Evolutionary conservation across 2,329 filamentous ascomycete genomes (phyloP).

Genomic region (Arthrobotrys iridis): DNA sequence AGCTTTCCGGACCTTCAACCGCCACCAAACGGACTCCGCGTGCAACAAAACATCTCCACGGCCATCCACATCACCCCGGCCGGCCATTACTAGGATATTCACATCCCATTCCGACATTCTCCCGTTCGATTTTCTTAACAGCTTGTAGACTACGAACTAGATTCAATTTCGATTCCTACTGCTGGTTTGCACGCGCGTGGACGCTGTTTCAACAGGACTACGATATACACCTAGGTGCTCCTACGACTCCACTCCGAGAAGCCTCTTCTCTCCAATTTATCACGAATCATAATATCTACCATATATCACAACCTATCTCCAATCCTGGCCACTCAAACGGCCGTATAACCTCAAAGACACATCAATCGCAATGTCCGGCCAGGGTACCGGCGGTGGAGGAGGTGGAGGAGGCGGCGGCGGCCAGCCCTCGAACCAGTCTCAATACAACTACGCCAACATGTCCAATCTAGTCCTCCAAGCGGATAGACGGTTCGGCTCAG

Average conservation of each 20-base stretch:
- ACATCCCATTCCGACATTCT: no score
- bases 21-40: no score
- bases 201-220: not conserved
- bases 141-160: no score
- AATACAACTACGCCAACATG: conserved; percentile 99
- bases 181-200: not conserved
- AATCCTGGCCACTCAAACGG: not conserved
- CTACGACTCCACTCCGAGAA: not conserved
- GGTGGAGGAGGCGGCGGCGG: conserved; percentile 67
- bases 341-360: not conserved
- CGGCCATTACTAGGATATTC: no score
- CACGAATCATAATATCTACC: not conserved
- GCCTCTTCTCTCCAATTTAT: not conserved
- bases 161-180: no score
- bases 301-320: not conserved
- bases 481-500: conserved; percentile 85
- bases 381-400: conserved; percentile 24
- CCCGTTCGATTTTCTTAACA: no score
- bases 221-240: not conserved
- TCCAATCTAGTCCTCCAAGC: conserved; percentile 99
- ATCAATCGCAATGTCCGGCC: conserved; percentile 68
- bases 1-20: no score
- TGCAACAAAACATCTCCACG: no score
- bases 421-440: conserved; percentile 77
- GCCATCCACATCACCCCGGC: no score